Evolutionary conservation across 2,329 filamentous ascomycete genomes (phyloP), one percentile per base, ranked within the genome.

Genomic region (Penicillium verrucosum): DNA sequence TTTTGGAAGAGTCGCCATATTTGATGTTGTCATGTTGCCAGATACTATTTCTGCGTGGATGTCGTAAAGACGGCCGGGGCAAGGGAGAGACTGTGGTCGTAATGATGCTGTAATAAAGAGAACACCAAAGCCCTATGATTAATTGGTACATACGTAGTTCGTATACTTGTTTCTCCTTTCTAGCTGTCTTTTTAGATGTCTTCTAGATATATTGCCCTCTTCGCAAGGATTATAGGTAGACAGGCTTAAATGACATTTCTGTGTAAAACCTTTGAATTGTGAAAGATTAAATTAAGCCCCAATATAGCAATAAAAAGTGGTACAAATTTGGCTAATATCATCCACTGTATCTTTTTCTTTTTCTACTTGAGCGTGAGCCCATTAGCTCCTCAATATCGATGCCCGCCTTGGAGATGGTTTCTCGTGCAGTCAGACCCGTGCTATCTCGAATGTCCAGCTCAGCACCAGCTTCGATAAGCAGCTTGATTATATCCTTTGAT

Each of bases 301-400:
- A 29, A 12, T 29, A 29, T 7, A 43, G 41, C 41, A 29, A n/a
- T 29, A 10, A 7, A 12, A 18, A 2, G 7, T 16, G 16, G 3
- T 12, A 29, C 25, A 8, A 18, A 18, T 43, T n/a, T 29, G 16
- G 5, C 16, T 43, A 43, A 12, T 12, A 43, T 9, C 10, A 4
- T 14, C 23, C 0, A 10, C 10, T 18, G 11, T 14, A 8, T 5
- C 7, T 30, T 18, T 21, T 18, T 8, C 16, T 12, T 30, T 29
- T 18, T 18, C 2, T 14, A 6, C 10, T 8, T 18, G n/a, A 0
- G 27, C 0, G 11, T 18, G n/a, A 0, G 27, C 0, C 6, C n/a
- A 45, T 21, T 21, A 14, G 5, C 14, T n/a, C 14, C 21, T 38
- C n/a, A 18, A 29, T 8, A 8, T 49, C 3, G 16, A 38, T 38